Conservation (phyloP, 129 eudicot species). For the Cynara cardunculus region DNA sequence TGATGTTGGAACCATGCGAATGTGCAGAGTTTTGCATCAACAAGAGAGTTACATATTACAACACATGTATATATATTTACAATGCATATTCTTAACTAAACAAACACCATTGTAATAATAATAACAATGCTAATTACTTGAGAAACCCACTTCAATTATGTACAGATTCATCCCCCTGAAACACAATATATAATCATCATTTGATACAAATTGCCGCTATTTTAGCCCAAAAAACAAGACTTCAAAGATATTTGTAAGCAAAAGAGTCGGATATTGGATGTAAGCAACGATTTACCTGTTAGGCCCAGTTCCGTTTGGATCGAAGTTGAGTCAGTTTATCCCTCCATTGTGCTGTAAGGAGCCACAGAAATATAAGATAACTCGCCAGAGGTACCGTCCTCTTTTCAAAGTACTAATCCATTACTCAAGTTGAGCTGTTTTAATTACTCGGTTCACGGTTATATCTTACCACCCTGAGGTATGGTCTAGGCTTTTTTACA, state of each 20-base stretch:
- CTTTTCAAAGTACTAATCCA: neutral
- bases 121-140: no score
- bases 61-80: neutral
- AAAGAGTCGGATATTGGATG: neutral
- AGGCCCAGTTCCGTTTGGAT: constrained; percentile 81
- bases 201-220: neutral
- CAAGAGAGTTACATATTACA: neutral
- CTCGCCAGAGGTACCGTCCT: neutral
- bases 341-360: constrained; percentile 69
- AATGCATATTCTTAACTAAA: neutral
- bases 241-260: neutral
- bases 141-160: constrained; percentile 18
- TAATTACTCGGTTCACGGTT: no score
- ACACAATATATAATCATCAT: neutral
- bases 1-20: constrained; percentile 21
- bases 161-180: constrained; percentile 27
- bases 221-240: neutral
- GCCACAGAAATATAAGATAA: neutral
- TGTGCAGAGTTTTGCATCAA: constrained; percentile 15
- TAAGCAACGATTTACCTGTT: constrained; percentile 27
- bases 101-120: neutral
- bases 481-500: no score
- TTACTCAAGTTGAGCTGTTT: neutral
- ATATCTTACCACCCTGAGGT: no score
- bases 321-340: constrained; percentile 76